Evolutionary conservation across 23 red algal genomes (phyloP), one percentile per base, ranked within the genome.

Genomic region (Porphyridium purpureum): DNA sequence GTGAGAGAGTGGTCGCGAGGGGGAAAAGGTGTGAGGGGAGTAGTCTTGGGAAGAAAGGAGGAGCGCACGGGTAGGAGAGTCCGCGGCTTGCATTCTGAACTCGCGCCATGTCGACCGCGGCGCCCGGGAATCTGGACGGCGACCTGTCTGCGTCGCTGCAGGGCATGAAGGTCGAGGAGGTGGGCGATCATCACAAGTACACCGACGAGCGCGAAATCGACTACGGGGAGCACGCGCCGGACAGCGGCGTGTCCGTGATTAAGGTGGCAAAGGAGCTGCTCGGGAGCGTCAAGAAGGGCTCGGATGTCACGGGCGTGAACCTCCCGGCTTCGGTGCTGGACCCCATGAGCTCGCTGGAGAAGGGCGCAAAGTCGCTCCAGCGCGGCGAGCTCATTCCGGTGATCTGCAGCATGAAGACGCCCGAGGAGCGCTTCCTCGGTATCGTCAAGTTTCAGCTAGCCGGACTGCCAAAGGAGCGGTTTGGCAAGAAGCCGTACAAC

Each of bases 401-500:
- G 24, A 59, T 92, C 29, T 57, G 52, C 27, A 28, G 4, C 28
- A n/a, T 48, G 5, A 44, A 48, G 23, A 70, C 70, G 17, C 46
- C 88, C 2, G 52, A 59, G 21, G 54, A 76, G 3, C 78, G 88
- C 5, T 65, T 94, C 27, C 63, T 94, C 25, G 72, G 74, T 14
- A 55, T 82, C 19, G 55, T 83, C 19, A 62, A 65, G 30, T 94
- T 77, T 58, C 71, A 80, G 28, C 31, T 94, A 17, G 84, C 88
- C 11, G 88, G 88, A 1, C 57, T 94, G 0, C 78, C 79, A 2
- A 77, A 80, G 54, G 76, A 84, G 36, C 55, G 69, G 26, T 94
- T 84, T 55, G 72, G 72, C 4, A 83, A 84, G 62, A 92, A 94
- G 54, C 88, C 88, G 9, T 94, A 80, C 54, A 94, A 94, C 60